Percentiles rank a stretch among this genome's conserved stretches.
These are phyloP conservation scores for Chlamydomonas sphaeroides DNA, from an alignment of 139 green algal species.

Conservation along the genomic window DNA sequence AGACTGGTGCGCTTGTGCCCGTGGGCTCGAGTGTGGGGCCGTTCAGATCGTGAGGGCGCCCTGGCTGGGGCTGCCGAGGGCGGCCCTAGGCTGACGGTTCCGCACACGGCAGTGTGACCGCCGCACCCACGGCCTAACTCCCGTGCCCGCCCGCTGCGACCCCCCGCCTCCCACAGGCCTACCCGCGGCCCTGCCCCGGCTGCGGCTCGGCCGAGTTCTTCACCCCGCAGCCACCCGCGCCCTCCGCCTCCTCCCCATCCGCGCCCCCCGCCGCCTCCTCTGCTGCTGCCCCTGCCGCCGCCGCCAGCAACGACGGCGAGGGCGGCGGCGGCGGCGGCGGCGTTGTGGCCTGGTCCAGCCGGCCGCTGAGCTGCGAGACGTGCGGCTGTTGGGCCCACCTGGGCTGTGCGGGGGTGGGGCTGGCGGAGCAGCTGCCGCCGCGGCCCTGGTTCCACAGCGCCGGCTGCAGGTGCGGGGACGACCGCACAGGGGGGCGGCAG, in stretches of 20 bases:
- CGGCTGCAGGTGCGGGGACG: conserved; percentile 5
- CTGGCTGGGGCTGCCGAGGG: no score
- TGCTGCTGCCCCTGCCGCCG: no score
- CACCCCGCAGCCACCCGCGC: neutral
- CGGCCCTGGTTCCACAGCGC: conserved; percentile 25
- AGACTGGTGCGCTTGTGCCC: no score
- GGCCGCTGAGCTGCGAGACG: conserved; percentile 28
- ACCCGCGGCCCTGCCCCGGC: conserved; percentile 9
- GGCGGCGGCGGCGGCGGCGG: neutral
- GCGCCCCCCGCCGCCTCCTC: no score
- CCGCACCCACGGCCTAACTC: no score
- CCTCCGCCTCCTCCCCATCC: neutral
- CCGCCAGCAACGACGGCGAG: neutral
- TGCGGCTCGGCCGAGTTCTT: conserved; percentile 10
- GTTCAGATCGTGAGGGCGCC: no score
- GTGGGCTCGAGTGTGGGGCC: no score
- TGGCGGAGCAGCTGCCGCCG: conserved; percentile 24
- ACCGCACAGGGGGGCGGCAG: no score
- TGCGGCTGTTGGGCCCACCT: conserved; percentile 26
- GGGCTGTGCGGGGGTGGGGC: conserved; percentile 10
- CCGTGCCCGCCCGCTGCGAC: no score
- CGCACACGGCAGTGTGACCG: no score
- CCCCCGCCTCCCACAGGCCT: no score
- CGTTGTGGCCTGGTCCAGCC: conserved; percentile 11
- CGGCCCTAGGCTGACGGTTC: no score